A percentile compares a stretch with the other conserved stretches of the same genome.
These are phyloP conservation scores for Alnus glutinosa DNA, from an alignment of 306 rosid genomes.

Conservation along the genomic window DNA sequence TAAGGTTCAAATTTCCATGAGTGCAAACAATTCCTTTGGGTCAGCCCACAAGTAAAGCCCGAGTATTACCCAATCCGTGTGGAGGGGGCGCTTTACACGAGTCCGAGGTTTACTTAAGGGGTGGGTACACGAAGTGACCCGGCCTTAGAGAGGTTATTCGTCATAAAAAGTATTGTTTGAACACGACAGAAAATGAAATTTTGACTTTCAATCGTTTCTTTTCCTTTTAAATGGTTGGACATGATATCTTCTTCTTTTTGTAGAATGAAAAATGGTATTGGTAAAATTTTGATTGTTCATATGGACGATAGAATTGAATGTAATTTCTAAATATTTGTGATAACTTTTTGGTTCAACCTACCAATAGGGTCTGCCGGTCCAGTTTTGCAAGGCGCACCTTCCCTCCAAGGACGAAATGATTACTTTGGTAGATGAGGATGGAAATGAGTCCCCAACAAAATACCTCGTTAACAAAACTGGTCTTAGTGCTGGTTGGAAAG, in stretches of 20 bases:
- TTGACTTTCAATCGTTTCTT: background rate
- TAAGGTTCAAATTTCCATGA: too few species aligned
- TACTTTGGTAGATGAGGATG: slow-evolving; percentile 48
- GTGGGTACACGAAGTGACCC: too few species aligned
- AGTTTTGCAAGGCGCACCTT: slow-evolving; percentile 49
- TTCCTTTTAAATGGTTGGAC: background rate
- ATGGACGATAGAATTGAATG: background rate
- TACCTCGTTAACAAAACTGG: slow-evolving; percentile 45
- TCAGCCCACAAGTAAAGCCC: too few species aligned
- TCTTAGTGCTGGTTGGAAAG: slow-evolving; percentile 66
- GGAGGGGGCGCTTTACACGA: too few species aligned
- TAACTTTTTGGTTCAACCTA: background rate
- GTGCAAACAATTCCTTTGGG: too few species aligned
- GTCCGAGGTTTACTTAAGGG: too few species aligned
- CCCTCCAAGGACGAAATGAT: slow-evolving; percentile 34
- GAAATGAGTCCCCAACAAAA: slow-evolving; percentile 33
- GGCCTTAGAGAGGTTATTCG: too few species aligned
- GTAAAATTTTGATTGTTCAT: background rate
- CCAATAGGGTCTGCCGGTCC: slow-evolving; percentile 44
- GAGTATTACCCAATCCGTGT: too few species aligned
- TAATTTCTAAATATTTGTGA: background rate
- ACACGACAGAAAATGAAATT: background rate
- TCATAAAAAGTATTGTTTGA: background rate
- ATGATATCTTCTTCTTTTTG: background rate
- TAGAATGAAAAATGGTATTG: background rate